Evolutionary conservation across 2,329 filamentous ascomycete species (phyloP).

Genomic region (Botrytis deweyae): DNA sequence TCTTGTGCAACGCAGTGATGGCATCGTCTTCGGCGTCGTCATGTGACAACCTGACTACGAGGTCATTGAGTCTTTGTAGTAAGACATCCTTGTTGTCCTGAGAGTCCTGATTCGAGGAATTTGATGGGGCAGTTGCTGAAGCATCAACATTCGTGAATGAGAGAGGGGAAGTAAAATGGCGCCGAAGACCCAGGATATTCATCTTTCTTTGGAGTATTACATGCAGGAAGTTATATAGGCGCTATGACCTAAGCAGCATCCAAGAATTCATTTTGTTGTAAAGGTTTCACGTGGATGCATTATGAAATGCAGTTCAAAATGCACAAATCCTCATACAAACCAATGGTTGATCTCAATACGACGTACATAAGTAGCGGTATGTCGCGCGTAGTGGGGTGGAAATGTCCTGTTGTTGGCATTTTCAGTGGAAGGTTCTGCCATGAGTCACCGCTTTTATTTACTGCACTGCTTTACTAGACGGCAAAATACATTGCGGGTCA

Average conservation of each 20-base stretch:
- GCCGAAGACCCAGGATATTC: slow-evolving; percentile 27
- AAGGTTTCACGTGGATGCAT: slow-evolving; percentile 18
- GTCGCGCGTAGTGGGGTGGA: slow-evolving; percentile 8
- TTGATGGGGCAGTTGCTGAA: slow-evolving; percentile 7
- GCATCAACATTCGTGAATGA: slow-evolving; percentile 2
- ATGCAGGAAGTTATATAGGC: slow-evolving; percentile 16
- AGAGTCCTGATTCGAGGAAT: slow-evolving; percentile 25
- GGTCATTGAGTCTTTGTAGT: slow-evolving; percentile 39
- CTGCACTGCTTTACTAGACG: not conserved
- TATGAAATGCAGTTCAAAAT: slow-evolving; percentile 8
- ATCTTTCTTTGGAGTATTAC: slow-evolving; percentile 13
- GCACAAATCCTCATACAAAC: slow-evolving; percentile 15
- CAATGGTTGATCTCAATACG: slow-evolving; percentile 11
- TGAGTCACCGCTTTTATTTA: not conserved
- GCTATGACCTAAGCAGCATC: slow-evolving; percentile 14
- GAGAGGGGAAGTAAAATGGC: slow-evolving; percentile 33
- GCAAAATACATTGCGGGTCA: not conserved
- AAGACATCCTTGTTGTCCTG: slow-evolving; percentile 40
- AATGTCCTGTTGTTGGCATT: slow-evolving; percentile 9
- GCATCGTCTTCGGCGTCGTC: slow-evolving; percentile 36
- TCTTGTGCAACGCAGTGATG: slow-evolving; percentile 39
- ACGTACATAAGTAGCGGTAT: slow-evolving; percentile 2
- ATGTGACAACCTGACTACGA: slow-evolving; percentile 39
- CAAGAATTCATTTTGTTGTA: slow-evolving; percentile 14
- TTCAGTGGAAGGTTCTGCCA: not conserved